These are phyloP conservation scores for Rhinocladiella similis DNA, from an alignment of 2,329 filamentous ascomycete genomes.

Conservation along the genomic window DNA sequence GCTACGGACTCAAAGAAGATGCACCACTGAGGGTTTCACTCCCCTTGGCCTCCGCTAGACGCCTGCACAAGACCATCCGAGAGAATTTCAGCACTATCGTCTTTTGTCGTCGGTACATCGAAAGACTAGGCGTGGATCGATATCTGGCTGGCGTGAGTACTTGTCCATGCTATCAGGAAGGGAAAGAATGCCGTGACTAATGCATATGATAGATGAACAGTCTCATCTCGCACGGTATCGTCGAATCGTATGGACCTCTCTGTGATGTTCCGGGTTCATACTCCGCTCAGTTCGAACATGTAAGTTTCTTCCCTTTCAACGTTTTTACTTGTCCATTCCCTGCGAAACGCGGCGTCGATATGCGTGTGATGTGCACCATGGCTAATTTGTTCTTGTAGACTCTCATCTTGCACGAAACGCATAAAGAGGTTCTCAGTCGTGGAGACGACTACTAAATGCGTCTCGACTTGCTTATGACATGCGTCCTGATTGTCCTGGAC, in stretches of 20 bases:
- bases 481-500: slow-evolving; percentile 5
- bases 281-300: slow-evolving; percentile 65
- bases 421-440: slow-evolving; percentile 56
- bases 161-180: neutral
- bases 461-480: neutral
- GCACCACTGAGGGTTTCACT: slow-evolving; percentile 37
- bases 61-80: slow-evolving; percentile 58
- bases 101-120: slow-evolving; percentile 63
- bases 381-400: slow-evolving; percentile 33
- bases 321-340: no score
- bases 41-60: slow-evolving; percentile 55
- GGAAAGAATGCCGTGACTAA: neutral
- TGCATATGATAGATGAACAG: slow-evolving; percentile 52
- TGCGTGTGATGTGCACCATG: neutral
- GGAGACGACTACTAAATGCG: slow-evolving; percentile 51
- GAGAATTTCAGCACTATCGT: slow-evolving; percentile 64
- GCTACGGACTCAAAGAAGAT: slow-evolving; percentile 49
- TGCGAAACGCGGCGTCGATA: neutral
- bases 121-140: slow-evolving; percentile 60
- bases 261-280: slow-evolving; percentile 61
- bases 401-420: slow-evolving; percentile 32
- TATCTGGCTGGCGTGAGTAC: slow-evolving; percentile 58
- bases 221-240: slow-evolving; percentile 57
- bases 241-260: slow-evolving; percentile 59
- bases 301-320: slow-evolving; percentile 28